Percentiles rank a stretch among this genome's conserved stretches.
These are phyloP conservation scores for Globisporangium splendens DNA, from an alignment of 352 stramenopile species.

Conservation along the genomic window DNA sequence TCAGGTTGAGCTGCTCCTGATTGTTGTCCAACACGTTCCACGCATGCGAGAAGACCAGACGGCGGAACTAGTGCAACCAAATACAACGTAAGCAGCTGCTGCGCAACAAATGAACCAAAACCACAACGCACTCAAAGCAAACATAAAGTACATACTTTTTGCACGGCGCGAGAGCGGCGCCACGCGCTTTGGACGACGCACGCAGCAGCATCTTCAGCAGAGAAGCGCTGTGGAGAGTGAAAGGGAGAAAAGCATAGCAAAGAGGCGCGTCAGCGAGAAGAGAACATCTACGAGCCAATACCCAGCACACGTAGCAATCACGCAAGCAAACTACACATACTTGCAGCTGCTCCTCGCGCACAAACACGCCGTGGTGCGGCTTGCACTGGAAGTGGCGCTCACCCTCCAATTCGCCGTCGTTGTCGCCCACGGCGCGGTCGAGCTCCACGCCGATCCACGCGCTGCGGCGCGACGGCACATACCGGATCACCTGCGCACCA, in stretches of 20 bases:
- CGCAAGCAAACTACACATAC: slow-evolving; percentile 20
- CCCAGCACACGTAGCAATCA: not conserved
- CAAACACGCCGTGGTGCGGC: slow-evolving; percentile 77
- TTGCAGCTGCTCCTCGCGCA: slow-evolving; percentile 71
- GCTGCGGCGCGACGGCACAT: slow-evolving; percentile 50
- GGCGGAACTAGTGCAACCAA: slow-evolving; percentile 47
- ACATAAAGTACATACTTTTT: slow-evolving; percentile 42
- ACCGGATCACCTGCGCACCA: slow-evolving; percentile 65
- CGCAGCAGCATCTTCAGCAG: slow-evolving; percentile 62
- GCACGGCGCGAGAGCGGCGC: slow-evolving; percentile 60
- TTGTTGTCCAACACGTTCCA: slow-evolving; percentile 91
- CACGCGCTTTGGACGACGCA: slow-evolving; percentile 77
- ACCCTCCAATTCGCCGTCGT: slow-evolving; percentile 71
- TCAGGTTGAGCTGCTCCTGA: slow-evolving; percentile 87
- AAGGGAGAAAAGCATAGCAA: slow-evolving; percentile 1
- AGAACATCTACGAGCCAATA: not conserved
- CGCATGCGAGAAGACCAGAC: slow-evolving; percentile 74
- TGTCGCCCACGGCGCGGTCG: slow-evolving; percentile 68
- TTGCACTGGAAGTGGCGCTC: slow-evolving; percentile 82
- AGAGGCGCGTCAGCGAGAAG: not conserved
- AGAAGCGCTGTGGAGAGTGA: slow-evolving; percentile 63
- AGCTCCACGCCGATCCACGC: slow-evolving; percentile 84
- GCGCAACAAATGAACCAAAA: not conserved
- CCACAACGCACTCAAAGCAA: not conserved
- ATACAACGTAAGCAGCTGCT: not conserved